These are phyloP conservation scores for Zoysia pacifica DNA, from an alignment of 176 grass and related monocot genomes.

Conservation along the genomic window DNA sequence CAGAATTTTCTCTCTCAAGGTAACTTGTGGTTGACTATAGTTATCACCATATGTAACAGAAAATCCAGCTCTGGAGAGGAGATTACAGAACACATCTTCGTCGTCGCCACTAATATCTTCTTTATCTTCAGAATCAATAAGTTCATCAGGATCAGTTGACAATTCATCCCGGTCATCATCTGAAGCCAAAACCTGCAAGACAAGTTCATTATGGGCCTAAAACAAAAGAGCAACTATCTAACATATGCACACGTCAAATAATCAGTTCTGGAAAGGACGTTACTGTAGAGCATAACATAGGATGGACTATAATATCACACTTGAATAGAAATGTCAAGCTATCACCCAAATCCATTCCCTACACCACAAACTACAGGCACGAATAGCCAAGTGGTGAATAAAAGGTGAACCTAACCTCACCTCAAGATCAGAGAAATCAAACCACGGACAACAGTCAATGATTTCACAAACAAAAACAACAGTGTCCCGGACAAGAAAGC, in stretches of 20 bases:
- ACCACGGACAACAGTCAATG: conserved; percentile 97
- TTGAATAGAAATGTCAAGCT: conserved; percentile 24
- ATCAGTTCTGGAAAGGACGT: conserved; percentile 12
- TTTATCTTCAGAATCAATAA: conserved; percentile 75
- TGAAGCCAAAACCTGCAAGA: conserved; percentile 81
- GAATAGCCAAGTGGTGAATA: not conserved
- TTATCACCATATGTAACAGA: conserved; percentile 73
- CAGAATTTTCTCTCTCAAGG: conserved; percentile 79
- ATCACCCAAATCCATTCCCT: conserved; percentile 13
- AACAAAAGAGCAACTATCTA: conserved; percentile 27
- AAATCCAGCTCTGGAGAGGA: conserved; percentile 82
- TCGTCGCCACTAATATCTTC: conserved; percentile 71
- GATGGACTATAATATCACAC: conserved; percentile 18
- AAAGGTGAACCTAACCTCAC: conserved; percentile 53
- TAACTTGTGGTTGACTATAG: conserved; percentile 66
- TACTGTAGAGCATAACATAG: not conserved
- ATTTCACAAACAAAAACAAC: conserved; percentile 91
- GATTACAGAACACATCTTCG: conserved; percentile 77
- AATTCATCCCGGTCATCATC: conserved; percentile 91
- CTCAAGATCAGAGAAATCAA: conserved; percentile 99
- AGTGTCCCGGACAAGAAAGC: conserved; percentile 87
- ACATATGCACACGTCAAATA: conserved; percentile 18
- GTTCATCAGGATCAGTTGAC: conserved; percentile 80
- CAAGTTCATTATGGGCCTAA: conserved; percentile 40
- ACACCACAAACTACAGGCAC: not conserved